Evolutionary conservation across 2,329 filamentous ascomycete species (phyloP).

Genomic region (Apiospora pterosperma): DNA sequence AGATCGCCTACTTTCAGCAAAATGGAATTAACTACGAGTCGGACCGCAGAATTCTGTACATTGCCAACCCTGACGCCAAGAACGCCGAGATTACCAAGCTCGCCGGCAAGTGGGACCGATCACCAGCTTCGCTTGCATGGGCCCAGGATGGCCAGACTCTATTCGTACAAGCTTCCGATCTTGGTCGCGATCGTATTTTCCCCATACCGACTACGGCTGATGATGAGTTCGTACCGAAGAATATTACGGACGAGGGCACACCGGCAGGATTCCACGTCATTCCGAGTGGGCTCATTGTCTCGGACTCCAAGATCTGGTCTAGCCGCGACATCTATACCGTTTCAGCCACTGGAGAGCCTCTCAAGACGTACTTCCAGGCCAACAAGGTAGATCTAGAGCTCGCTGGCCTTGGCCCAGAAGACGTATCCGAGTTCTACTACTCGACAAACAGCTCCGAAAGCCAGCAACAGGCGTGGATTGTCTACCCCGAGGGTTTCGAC

Average conservation of each 20-base stretch:
- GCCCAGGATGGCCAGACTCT: constrained; percentile 23
- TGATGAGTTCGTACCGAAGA: constrained; percentile 25
- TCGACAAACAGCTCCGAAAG: constrained; percentile 28
- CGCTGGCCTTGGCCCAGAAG: constrained; percentile 25
- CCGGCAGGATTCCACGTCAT: constrained; percentile 24
- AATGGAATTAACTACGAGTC: constrained; percentile 55
- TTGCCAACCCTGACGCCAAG: constrained; percentile 43
- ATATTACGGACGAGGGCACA: constrained; percentile 30
- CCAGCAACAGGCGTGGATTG: constrained; percentile 29
- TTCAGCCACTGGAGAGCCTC: constrained; percentile 21
- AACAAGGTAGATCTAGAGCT: constrained; percentile 31
- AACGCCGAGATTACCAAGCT: constrained; percentile 35
- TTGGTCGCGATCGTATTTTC: constrained; percentile 28
- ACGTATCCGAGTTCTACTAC: constrained; percentile 33
- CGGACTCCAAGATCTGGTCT: constrained; percentile 32
- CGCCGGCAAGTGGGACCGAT: constrained; percentile 28
- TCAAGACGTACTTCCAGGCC: constrained; percentile 30
- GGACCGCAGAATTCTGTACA: constrained; percentile 31
- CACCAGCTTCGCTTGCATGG: constrained; percentile 24
- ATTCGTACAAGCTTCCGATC: constrained; percentile 26
- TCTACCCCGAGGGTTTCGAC: constrained; percentile 29
- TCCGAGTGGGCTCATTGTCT: constrained; percentile 26
- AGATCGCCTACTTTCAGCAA: constrained; percentile 61
- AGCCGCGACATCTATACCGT: constrained; percentile 31
- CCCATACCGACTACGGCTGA: constrained; percentile 24